Evolutionary conservation across 2,329 filamentous ascomycete species (phyloP), one percentile per base, ranked within the genome.

Genomic region (Didymella exigua): DNA sequence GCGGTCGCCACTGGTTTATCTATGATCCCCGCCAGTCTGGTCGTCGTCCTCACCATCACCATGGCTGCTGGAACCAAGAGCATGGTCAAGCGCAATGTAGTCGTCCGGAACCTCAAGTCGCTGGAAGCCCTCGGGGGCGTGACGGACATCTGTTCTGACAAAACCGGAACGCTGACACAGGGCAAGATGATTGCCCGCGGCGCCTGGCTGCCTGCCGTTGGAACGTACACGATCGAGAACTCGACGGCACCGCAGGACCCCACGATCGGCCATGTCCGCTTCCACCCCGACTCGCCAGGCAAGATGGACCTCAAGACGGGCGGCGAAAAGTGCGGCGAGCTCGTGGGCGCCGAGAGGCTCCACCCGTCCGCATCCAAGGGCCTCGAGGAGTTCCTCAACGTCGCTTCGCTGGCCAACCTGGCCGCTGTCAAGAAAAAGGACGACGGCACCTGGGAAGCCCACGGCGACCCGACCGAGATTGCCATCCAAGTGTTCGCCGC

Each of bases 401-500:
- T 74, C 33, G 69, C 57, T 6, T 75, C 75, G 2, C 63, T 78
- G 38, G 81, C 81, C 36, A 84, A 84, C 61, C 72, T 84, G 13
- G 82, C 82, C 3, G 79, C 77, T 3, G 76, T 86, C 4, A 76
- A 76, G 40, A 74, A 77, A 40, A 74, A 66, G n/a, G 75, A 76
- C 0, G 72, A 78, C 34, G 73, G 76, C 9, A 56, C 59, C 8
- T 76, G 74, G 74, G 66, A 71, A 30, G 72, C 74, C 3, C 70
- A 70, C 27, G 74, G 74, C 13, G 74, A 76, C 41, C 74, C 74
- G 0, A 90, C 88, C 1, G 88, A 91, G 63, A 89, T 91, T 56
- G 88, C 88, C 1, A 88, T 91, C 40, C 87, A 90, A 62, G 88
- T 91, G 0, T 89, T 91, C 67, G 86, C 87, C 8, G 84, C 82